These are phyloP conservation scores for Sphagnum magellanicum DNA, from an alignment of 228 moss, liverwort and hornwort species.

Conservation along the genomic window DNA sequence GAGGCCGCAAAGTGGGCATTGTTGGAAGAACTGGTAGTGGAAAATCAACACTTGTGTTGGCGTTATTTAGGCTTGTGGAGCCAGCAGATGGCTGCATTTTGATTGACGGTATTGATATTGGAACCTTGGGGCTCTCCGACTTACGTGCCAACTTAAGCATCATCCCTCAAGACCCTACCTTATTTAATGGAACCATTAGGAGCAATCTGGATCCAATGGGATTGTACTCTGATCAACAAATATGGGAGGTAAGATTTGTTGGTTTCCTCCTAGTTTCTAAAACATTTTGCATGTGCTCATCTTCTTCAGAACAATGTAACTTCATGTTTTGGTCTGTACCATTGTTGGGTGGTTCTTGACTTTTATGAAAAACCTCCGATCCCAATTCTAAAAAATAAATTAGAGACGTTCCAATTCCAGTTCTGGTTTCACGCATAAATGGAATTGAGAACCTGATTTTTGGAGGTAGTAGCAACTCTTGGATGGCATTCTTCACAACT, in stretches of 20 bases:
- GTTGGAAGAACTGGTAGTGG: slow-evolving; percentile 82
- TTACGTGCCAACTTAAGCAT: slow-evolving; percentile 54
- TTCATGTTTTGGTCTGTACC: too few species aligned
- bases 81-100: slow-evolving; percentile 48
- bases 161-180: slow-evolving; percentile 77
- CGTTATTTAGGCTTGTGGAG: slow-evolving; percentile 68
- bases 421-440: too few species aligned
- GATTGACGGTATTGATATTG: slow-evolving; percentile 59
- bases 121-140: slow-evolving; percentile 52
- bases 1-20: slow-evolving; percentile 68
- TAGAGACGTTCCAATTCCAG: too few species aligned
- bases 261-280: too few species aligned
- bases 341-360: too few species aligned
- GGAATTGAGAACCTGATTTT: too few species aligned
- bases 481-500: too few species aligned
- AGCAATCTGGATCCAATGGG: slow-evolving; percentile 61
- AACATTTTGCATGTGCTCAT: too few species aligned
- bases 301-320: too few species aligned
- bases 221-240: slow-evolving; percentile 35
- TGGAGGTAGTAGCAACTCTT: too few species aligned
- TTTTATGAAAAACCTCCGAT: too few species aligned
- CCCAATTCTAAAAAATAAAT: too few species aligned
- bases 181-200: slow-evolving; percentile 68
- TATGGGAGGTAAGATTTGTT: slow-evolving; percentile 56
- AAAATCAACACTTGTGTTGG: slow-evolving; percentile 63